Conservation (phyloP, 331 rosid genomes). For the Telfairia occidentalis region DNA sequence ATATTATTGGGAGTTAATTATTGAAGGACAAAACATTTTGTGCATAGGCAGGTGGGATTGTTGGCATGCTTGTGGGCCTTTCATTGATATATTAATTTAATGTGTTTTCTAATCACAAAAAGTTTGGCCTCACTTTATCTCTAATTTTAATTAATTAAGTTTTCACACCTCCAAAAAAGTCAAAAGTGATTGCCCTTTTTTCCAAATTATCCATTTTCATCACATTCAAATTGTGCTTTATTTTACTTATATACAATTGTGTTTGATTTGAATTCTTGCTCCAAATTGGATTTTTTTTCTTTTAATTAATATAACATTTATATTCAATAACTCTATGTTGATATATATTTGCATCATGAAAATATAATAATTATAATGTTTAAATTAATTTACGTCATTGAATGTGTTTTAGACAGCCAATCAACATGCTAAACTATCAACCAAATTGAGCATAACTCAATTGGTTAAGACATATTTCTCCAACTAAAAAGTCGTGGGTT, state of each 20-base stretch:
- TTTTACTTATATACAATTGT: not conserved
- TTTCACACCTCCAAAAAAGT: not conserved
- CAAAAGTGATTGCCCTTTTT: not conserved
- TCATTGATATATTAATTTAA: not conserved
- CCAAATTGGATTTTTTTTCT: not conserved
- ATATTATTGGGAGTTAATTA: not conserved
- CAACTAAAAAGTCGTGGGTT: too few relatives aligned
- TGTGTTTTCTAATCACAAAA: not conserved
- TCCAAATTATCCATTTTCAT: not conserved
- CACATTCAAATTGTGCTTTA: constrained; percentile 2
- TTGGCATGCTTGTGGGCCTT: not conserved
- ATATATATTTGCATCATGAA: not conserved
- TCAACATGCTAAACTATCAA: too few relatives aligned
- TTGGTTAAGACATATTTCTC: too few relatives aligned
- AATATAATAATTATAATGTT: not conserved
- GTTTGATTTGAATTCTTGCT: not conserved
- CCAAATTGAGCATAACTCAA: too few relatives aligned
- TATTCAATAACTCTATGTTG: not conserved
- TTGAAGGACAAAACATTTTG: not conserved
- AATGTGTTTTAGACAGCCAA: not conserved
- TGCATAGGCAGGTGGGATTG: constrained; percentile 2
- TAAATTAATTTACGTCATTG: not conserved
- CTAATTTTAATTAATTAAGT: not conserved
- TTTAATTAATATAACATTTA: not conserved
- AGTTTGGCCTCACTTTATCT: not conserved